These are phyloP conservation scores for Sporobolomyces roseus DNA, from an alignment of 768 basidiomycete species.

Conservation along the genomic window DNA sequence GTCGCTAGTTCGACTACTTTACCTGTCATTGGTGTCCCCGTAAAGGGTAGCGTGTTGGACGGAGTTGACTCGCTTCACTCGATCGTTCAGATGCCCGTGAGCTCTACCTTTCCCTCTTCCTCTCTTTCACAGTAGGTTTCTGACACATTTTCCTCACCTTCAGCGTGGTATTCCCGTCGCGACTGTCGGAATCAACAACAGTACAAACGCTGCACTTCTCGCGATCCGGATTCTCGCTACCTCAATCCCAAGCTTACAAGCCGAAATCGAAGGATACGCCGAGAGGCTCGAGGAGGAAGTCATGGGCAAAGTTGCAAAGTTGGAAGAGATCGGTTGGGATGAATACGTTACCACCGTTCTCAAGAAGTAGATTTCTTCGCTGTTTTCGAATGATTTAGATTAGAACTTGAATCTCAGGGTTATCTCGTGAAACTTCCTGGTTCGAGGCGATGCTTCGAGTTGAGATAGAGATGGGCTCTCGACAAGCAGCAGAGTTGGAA, in stretches of 20 bases:
- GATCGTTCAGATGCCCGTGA: constrained; percentile 97
- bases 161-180: constrained; percentile 95
- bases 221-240: constrained; percentile 80
- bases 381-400: background rate
- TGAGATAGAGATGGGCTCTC: too few species aligned
- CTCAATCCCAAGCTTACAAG: constrained; percentile 63
- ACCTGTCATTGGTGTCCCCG: constrained; percentile 94
- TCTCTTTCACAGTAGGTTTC: background rate
- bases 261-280: constrained; percentile 71
- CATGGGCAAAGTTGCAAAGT: constrained; percentile 66
- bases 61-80: constrained; percentile 96
- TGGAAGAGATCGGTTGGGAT: constrained; percentile 82
- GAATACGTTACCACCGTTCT: constrained; percentile 53
- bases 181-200: constrained; percentile 94
- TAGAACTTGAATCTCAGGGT: background rate
- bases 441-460: too few species aligned
- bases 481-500: too few species aligned
- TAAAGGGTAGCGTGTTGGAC: constrained; percentile 86
- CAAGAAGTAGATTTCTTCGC: constrained; percentile 4
- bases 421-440: too few species aligned
- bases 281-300: constrained; percentile 69
- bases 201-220: constrained; percentile 85
- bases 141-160: constrained; percentile 4
- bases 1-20: constrained; percentile 88
- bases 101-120: background rate